Percentiles rank a stretch among this genome's conserved stretches.
Evolutionary conservation across 225 moss, liverwort and hornwort genomes (phyloP).

Genomic region (Marchantia polymorpha): DNA sequence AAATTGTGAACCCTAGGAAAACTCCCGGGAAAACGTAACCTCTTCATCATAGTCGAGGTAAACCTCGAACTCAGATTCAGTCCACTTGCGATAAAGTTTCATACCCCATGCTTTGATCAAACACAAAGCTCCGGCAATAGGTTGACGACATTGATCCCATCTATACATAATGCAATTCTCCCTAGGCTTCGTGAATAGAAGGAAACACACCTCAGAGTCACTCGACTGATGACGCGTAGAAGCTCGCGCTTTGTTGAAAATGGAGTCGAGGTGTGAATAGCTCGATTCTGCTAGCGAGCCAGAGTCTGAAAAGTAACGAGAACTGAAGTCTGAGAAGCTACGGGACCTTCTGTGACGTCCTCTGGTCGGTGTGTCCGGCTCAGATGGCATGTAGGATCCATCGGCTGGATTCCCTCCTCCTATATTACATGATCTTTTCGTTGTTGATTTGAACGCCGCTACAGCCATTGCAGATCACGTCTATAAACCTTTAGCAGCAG

Average conservation of each 20-base stretch:
- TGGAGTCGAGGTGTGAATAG: constrained; percentile 36
- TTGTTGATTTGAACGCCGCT: constrained; percentile 48
- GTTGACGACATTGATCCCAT: too few species aligned
- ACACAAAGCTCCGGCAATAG: background rate
- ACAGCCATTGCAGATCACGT: constrained; percentile 32
- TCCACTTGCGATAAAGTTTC: background rate
- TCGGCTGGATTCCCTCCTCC: constrained; percentile 24
- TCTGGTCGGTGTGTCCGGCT: constrained; percentile 22
- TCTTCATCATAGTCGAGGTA: too few species aligned
- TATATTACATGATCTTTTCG: constrained; percentile 30
- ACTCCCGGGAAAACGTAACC: too few species aligned
- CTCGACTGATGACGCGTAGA: constrained; percentile 26
- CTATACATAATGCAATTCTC: background rate
- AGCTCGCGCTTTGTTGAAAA: constrained; percentile 27
- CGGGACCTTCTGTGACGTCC: constrained; percentile 28
- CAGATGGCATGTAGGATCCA: constrained; percentile 11
- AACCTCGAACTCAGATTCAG: too few species aligned
- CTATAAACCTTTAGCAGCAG: background rate
- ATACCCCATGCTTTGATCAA: background rate
- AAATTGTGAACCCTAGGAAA: background rate
- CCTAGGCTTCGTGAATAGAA: background rate
- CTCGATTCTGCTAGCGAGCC: constrained; percentile 23
- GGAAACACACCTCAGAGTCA: constrained; percentile 37
- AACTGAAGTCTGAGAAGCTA: constrained; percentile 38
- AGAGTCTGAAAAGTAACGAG: constrained; percentile 19